Conservation (phyloP, 495 filamentous ascomycete species). For the Penicillium subrubescens region DNA sequence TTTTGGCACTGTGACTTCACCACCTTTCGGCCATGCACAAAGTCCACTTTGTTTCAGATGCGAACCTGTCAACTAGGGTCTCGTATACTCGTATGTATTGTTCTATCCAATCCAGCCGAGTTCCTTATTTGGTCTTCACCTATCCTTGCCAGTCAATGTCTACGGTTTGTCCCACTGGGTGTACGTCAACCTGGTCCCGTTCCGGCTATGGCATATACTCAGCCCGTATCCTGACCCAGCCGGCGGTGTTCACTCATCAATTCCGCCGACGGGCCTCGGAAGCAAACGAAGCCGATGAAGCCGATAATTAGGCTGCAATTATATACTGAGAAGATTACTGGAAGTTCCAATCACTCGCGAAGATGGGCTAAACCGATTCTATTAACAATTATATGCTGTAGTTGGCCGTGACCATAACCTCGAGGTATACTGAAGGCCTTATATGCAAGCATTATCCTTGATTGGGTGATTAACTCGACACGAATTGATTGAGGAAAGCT, state of each 20-base stretch:
- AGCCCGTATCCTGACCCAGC: neutral
- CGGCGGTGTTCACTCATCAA: neutral
- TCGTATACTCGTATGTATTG: neutral
- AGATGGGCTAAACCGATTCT: no score
- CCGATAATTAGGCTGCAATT: neutral
- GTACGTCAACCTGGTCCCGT: constrained; percentile 1
- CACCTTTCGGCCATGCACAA: neutral
- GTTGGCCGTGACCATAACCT: neutral
- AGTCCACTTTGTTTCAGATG: neutral
- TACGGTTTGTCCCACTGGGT: neutral
- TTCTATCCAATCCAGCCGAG: neutral
- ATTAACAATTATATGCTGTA: neutral
- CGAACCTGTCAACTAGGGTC: constrained; percentile 1
- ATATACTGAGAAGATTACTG: neutral
- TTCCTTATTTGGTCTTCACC: neutral
- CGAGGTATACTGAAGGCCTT: no score
- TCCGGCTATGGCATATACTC: neutral
- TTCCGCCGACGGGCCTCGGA: neutral
- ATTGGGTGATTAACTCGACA: neutral
- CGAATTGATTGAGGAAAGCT: neutral
- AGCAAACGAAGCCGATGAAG: neutral
- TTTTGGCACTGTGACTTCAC: neutral
- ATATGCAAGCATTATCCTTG: neutral
- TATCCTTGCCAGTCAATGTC: neutral
- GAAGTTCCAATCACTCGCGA: neutral